phyloP scores from a whole-genome alignment of 371 early-diverging fungal species.

The Rhizomucor miehei region DNA sequence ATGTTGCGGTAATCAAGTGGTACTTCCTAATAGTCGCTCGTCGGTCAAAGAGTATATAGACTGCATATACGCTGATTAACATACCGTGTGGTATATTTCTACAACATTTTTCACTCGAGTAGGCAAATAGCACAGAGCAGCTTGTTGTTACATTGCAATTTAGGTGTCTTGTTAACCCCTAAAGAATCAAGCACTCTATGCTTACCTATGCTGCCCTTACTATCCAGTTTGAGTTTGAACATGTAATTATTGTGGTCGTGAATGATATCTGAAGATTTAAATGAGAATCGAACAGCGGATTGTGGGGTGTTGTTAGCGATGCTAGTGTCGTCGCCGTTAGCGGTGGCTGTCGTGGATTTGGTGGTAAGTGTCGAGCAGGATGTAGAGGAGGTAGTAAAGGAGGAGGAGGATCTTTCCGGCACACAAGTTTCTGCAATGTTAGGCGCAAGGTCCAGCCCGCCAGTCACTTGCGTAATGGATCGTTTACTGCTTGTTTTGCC shows the following conservation, averaged over 20 bases:
- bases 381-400: background rate
- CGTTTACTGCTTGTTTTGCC: too few relatives aligned
- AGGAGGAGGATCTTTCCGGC: background rate
- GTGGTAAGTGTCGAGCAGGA: too few relatives aligned
- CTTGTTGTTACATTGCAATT: conserved; percentile 7
- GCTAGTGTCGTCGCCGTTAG: too few relatives aligned
- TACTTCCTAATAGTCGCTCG: conserved; percentile 17
- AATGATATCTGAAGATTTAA: conserved; percentile 12
- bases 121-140: conserved; percentile 27
- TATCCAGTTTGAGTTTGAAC: conserved; percentile 20
- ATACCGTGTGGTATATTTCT: conserved; percentile 31
- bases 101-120: conserved; percentile 16
- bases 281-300: background rate
- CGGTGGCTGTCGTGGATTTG: background rate
- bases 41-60: background rate
- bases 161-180: background rate
- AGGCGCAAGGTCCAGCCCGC: too few relatives aligned
- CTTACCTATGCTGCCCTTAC: conserved; percentile 18
- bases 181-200: too few relatives aligned
- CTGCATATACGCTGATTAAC: background rate
- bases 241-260: conserved; percentile 17
- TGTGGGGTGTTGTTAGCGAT: background rate
- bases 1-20: conserved; percentile 18
- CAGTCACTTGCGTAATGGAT: too few relatives aligned
- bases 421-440: background rate